Evolutionary conservation across 192 early-diverging fungal species (phyloP).

Genomic region (Backusella macrospora): DNA sequence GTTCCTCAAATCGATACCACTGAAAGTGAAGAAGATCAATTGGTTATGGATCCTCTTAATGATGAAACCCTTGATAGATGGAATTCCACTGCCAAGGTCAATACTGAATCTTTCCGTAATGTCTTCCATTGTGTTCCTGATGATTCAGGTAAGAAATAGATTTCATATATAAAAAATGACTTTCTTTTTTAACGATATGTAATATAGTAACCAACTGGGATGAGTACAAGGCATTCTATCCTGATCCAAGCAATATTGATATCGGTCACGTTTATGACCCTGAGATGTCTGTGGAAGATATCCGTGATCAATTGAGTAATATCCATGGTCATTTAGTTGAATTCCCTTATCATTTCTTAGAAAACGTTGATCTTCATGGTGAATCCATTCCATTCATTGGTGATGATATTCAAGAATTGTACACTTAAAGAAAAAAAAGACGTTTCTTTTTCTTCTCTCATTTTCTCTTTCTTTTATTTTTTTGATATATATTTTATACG

Average conservation of each 20-base stretch:
- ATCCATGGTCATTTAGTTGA: constrained; percentile 58
- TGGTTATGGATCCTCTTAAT: constrained; percentile 70
- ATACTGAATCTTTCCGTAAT: constrained; percentile 71
- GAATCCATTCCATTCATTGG: constrained; percentile 29
- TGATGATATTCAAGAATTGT: constrained; percentile 30
- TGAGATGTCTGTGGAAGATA: constrained; percentile 41
- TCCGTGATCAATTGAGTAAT: constrained; percentile 38
- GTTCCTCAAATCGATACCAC: constrained; percentile 34
- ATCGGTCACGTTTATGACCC: constrained; percentile 49
- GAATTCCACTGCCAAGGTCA: constrained; percentile 61
- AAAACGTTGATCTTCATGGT: constrained; percentile 48
- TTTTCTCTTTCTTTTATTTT: no score
- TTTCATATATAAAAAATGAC: no score
- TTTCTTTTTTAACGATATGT: not conserved
- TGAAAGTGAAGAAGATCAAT: constrained; percentile 34
- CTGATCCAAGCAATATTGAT: constrained; percentile 43
- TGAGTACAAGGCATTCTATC: constrained; percentile 50
- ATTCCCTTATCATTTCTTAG: constrained; percentile 53
- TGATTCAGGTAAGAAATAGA: constrained; percentile 54
- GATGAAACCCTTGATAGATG: constrained; percentile 65
- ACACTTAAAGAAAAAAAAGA: constrained; percentile 32
- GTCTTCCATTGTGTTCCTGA: constrained; percentile 88
- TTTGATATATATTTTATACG: no score
- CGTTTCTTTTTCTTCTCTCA: no score
- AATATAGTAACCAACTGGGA: constrained; percentile 42